Percentiles rank a stretch among this genome's conserved stretches.
Conservation (phyloP, 768 basidiomycete species). For the Dioszegia aurantiaca region DNA sequence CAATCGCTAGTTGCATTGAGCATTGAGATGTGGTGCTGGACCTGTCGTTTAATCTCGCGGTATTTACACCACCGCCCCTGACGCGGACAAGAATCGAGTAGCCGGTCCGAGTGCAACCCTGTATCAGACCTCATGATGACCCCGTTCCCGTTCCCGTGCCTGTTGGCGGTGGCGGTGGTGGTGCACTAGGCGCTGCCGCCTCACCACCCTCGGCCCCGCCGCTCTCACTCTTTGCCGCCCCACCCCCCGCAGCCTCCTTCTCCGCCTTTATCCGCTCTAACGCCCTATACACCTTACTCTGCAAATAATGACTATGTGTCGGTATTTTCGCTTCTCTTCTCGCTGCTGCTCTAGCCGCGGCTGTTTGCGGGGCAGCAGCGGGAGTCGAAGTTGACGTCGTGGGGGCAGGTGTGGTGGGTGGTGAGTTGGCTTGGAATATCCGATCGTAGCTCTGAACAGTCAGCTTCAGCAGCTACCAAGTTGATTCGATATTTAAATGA, state of each 20-base stretch:
- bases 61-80: too few species aligned
- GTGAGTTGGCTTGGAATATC: constrained; percentile 84
- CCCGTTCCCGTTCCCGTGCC: too few species aligned
- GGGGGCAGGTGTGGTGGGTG: constrained; percentile 55
- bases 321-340: constrained; percentile 21
- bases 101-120: too few species aligned
- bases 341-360: constrained; percentile 20
- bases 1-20: too few species aligned
- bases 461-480: too few species aligned
- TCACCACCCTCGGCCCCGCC: not conserved
- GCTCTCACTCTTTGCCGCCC: not conserved
- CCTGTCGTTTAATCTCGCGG: too few species aligned
- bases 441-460: constrained; percentile 79
- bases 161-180: too few species aligned
- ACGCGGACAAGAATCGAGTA: too few species aligned
- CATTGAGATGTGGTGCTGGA: too few species aligned
- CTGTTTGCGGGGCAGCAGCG: constrained; percentile 1
- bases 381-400: constrained; percentile 43
- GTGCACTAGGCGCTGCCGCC: too few species aligned
- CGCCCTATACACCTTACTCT: constrained; percentile 94
- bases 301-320: constrained; percentile 80
- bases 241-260: constrained; percentile 47
- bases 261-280: constrained; percentile 94
- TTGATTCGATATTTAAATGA: constrained; percentile 50
- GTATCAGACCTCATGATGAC: too few species aligned